phyloP scores from a whole-genome alignment of 2,329 filamentous ascomycete genomes.

The Neopestalotiopsis rosae region DNA sequence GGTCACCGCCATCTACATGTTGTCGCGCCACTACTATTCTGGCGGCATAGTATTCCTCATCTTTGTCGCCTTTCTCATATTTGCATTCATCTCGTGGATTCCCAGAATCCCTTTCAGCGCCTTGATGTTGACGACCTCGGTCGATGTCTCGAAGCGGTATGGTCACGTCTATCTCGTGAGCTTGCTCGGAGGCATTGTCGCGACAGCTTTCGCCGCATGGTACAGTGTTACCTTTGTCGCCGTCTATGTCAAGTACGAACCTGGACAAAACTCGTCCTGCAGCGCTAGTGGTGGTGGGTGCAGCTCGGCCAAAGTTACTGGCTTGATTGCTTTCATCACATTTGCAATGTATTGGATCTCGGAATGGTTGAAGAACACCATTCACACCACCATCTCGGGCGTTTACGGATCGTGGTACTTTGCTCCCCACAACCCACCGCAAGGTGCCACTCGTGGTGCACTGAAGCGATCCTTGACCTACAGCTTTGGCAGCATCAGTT shows the following conservation, averaged over 20 bases:
- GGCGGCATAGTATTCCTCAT: slow-evolving; percentile 88
- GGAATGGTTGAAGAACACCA: slow-evolving; percentile 92
- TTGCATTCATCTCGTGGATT: slow-evolving; percentile 90
- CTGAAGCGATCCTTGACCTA: slow-evolving; percentile 83
- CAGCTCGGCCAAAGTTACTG: slow-evolving; percentile 78
- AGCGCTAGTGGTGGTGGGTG: slow-evolving; percentile 65
- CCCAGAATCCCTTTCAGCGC: slow-evolving; percentile 89
- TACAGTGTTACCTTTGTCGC: slow-evolving; percentile 86
- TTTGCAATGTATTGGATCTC: slow-evolving; percentile 95
- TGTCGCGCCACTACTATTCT: slow-evolving; percentile 76
- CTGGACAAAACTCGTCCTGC: slow-evolving; percentile 60
- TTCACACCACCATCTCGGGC: slow-evolving; percentile 85
- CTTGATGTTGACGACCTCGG: slow-evolving; percentile 84
- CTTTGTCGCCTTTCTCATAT: slow-evolving; percentile 78
- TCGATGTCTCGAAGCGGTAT: slow-evolving; percentile 82
- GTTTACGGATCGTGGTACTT: slow-evolving; percentile 97
- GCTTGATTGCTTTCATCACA: slow-evolving; percentile 83
- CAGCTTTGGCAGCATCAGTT: slow-evolving; percentile 88
- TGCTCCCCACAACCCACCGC: slow-evolving; percentile 71
- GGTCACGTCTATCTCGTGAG: slow-evolving; percentile 89
- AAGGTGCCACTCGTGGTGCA: slow-evolving; percentile 81
- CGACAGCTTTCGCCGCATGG: slow-evolving; percentile 80
- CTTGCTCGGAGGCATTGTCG: slow-evolving; percentile 79
- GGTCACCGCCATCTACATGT: slow-evolving; percentile 87
- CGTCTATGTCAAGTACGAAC: slow-evolving; percentile 84